Evolutionary conservation across 495 filamentous ascomycete genomes (phyloP).

Genomic region (Chaetomium cochliodes): DNA sequence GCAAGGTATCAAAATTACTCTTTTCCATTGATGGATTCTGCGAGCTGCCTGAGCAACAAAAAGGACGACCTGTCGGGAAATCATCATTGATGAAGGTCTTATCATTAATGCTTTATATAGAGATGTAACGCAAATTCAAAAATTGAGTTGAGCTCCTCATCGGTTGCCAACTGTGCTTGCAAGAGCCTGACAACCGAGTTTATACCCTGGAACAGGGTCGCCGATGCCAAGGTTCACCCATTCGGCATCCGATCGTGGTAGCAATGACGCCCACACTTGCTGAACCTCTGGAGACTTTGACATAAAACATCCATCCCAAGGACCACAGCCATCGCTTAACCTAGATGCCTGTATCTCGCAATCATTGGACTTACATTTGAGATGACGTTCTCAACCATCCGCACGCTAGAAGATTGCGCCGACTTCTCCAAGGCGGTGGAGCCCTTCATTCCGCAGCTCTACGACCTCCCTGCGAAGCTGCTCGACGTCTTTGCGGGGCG

Average conservation of each 20-base stretch:
- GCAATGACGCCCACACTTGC: background rate
- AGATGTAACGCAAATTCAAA: no score
- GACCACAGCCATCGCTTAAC: background rate
- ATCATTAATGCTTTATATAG: no score
- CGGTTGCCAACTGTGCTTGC: no score
- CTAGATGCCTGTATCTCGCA: background rate
- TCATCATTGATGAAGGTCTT: no score
- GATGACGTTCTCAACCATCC: constrained; percentile 70
- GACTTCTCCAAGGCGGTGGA: constrained; percentile 68
- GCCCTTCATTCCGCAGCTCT: constrained; percentile 77
- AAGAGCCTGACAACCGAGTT: no score
- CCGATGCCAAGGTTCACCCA: no score
- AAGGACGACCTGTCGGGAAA: no score
- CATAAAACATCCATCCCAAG: background rate
- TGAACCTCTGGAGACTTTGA: background rate
- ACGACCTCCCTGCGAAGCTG: constrained; percentile 64
- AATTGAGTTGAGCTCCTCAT: no score
- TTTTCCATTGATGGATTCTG: no score
- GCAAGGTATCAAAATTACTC: background rate
- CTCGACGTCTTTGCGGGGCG: constrained; percentile 55
- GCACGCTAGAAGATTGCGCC: constrained; percentile 66
- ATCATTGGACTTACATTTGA: background rate
- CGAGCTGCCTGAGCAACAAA: no score
- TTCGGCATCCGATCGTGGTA: background rate
- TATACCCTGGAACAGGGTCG: no score